A percentile compares a stretch with the other conserved stretches of the same genome.
These are phyloP conservation scores for Alternaria infectoria DNA, from an alignment of 2,329 filamentous ascomycete genomes.

Conservation along the genomic window DNA sequence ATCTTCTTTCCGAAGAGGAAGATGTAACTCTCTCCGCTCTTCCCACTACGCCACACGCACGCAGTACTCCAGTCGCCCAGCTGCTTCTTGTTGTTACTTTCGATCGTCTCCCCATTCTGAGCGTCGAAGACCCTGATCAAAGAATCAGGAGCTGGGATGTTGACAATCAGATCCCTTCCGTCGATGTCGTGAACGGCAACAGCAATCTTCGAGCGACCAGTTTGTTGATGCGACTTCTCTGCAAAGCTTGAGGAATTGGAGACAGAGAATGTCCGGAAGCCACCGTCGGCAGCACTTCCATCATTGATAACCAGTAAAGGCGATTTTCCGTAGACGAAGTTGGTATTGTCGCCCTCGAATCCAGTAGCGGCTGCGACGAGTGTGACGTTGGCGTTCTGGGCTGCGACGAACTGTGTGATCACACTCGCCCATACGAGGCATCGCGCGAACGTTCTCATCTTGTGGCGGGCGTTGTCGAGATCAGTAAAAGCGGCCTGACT, in stretches of 20 bases:
- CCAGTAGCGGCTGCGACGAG: conserved; percentile 29
- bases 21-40: conserved; percentile 34
- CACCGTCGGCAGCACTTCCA: conserved; percentile 37
- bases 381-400: conserved; percentile 26
- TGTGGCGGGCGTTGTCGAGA: background rate
- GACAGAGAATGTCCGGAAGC: conserved; percentile 28
- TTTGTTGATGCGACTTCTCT: conserved; percentile 25
- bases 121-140: conserved; percentile 34
- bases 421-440: conserved; percentile 13
- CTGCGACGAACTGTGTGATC: conserved; percentile 6
- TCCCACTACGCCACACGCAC: conserved; percentile 35
- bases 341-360: conserved; percentile 39
- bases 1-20: conserved; percentile 41
- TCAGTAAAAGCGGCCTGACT: background rate
- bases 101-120: conserved; percentile 16
- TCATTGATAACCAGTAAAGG: conserved; percentile 35
- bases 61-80: conserved; percentile 40
- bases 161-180: conserved; percentile 35
- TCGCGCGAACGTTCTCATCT: conserved; percentile 1
- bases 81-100: conserved; percentile 29
- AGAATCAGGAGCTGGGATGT: conserved; percentile 39
- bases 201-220: conserved; percentile 38
- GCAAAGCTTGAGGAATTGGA: conserved; percentile 12
- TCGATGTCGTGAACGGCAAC: conserved; percentile 31
- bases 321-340: conserved; percentile 28